phyloP scores from a whole-genome alignment of 257 asterid genomes.

The Pogostemon cablin region DNA sequence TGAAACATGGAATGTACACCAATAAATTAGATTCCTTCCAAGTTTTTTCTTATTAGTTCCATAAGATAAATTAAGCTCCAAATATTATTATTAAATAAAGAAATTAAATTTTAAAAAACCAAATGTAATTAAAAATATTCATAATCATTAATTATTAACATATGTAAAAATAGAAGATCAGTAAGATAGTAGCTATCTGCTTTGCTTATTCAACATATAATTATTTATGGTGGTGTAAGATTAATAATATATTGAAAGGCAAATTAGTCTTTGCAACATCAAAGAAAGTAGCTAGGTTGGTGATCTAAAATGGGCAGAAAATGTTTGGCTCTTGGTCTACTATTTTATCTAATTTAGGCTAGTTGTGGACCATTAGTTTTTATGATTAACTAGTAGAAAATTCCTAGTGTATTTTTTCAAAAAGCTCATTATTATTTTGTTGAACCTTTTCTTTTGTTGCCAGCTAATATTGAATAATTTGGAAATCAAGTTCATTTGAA shows the following conservation, averaged over 20 bases:
- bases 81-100: too few species aligned
- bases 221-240: background rate
- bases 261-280: background rate
- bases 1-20: too few species aligned
- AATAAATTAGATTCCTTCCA: too few species aligned
- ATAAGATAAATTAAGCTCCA: too few species aligned
- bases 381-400: background rate
- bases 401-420: background rate
- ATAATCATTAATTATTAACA: too few species aligned
- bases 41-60: too few species aligned
- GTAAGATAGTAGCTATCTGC: too few species aligned
- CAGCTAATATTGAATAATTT: background rate
- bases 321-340: conserved; percentile 18
- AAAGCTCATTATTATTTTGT: background rate
- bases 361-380: conserved; percentile 23
- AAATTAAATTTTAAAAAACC: too few species aligned
- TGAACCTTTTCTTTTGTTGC: background rate
- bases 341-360: conserved; percentile 20
- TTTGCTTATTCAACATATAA: background rate
- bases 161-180: background rate
- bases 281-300: background rate
- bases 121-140: too few species aligned
- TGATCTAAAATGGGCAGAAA: background rate
- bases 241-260: background rate
- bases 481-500: background rate